A percentile compares a stretch with the other conserved stretches of the same genome.
Evolutionary conservation across 208 protist genomes (phyloP).

Genomic region (Acanthamoeba lenticulata): DNA sequence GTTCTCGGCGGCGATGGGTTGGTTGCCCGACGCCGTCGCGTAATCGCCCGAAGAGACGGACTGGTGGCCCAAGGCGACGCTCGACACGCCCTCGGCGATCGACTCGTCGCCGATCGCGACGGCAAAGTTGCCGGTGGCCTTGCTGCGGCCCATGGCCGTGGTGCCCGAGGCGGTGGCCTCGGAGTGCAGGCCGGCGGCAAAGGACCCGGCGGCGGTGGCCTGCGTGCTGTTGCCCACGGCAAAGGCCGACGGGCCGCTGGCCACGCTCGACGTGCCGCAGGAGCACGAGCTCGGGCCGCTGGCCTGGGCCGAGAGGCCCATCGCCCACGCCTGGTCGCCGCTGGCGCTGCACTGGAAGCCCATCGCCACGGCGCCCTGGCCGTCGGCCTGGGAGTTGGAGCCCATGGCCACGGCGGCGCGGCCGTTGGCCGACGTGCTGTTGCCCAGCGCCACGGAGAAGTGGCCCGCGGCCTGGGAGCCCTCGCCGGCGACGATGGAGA

Average conservation of each 20-base stretch:
- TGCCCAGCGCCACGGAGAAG: not conserved
- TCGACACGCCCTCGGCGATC: not conserved
- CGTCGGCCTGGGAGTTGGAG: too few relatives aligned
- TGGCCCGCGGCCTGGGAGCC: not conserved
- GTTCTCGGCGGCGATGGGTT: not conserved
- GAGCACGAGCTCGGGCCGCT: not conserved
- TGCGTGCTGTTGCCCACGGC: not conserved
- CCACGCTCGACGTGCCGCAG: not conserved
- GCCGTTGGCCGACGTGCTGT: not conserved
- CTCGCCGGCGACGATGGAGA: not conserved
- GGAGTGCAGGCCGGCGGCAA: not conserved
- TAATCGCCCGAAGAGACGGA: not conserved
- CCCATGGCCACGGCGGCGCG: not conserved
- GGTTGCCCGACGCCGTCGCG: not conserved
- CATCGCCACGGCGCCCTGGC: too few relatives aligned
- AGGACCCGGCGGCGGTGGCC: not conserved
- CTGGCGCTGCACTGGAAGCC: too few relatives aligned
- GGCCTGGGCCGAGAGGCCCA: too few relatives aligned
- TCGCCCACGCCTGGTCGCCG: too few relatives aligned
- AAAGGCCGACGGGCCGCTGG: not conserved
- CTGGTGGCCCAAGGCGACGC: not conserved
- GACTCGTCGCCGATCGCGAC: not conserved
- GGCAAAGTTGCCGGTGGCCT: not conserved
- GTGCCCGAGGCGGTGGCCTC: not conserved
- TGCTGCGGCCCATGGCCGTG: not conserved